Base-by-base conservation (phyloP, 2,329 filamentous ascomycete genomes). In the Nemania serpens region DNA sequence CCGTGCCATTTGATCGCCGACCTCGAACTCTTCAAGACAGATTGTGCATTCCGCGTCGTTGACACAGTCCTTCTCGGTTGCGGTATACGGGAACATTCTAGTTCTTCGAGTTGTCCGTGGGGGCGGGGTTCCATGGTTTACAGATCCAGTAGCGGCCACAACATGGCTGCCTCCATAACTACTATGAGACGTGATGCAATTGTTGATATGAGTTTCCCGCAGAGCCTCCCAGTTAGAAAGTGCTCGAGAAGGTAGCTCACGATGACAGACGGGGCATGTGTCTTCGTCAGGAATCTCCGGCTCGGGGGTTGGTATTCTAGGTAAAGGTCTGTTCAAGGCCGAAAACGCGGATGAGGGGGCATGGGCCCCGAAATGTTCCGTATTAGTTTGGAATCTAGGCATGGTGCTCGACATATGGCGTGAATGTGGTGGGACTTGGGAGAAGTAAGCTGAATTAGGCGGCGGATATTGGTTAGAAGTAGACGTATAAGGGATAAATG, bases 221-320 rank as follows among this genome's bases (percentile, higher is more conserved):
- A 83, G 75, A 2, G 73, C 66, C 68, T 88, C 84, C 58, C 77
- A 84, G 62, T 87, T 80, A 1, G 80, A 73, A 2, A 88, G 77
- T 4, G 73, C 74, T 17, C 79, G 78, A 1, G 85, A 82, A 0
- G 90, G 89, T 3, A 93, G 80, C 74, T 92, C 89, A 39, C 80
- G 76, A 69, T 91, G 89, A 68, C 91, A 94, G 46, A 93, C 84
- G 0, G 90, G 90, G 63, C 91, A 94, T 69, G 91, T 88, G 71
- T 93, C 90, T 70, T 93, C 90, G 72, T 93, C 91, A 5, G 81
- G 79, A 69, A 84, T 81, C 58, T 82, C 84, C 1, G 78, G 81
- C 15, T 55, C 54, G n/a, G 54, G 50, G 11, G 43, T 43, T 11
- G 79, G 79, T 3, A 76, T 78, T 25, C 36, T 55, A 7, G 72